Evolutionary conservation across 139 green algal genomes (phyloP), one percentile per base, ranked within the genome.

Genomic region (Pseudopediastrum boryanum): DNA sequence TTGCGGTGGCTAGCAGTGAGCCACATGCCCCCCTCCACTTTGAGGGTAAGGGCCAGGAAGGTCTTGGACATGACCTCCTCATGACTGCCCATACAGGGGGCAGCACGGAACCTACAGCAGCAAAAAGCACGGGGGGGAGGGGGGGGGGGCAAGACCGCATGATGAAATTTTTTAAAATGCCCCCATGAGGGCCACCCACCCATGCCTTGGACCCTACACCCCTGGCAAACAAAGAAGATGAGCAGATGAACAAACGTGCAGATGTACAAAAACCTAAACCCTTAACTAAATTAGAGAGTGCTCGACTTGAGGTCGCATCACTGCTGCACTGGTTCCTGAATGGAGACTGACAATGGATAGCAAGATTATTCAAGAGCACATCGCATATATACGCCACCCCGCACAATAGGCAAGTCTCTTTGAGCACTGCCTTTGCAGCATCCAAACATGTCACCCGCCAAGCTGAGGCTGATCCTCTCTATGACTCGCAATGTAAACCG

Each of bases 11-110:
- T 50, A 27, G 69, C 69, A 25, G 29, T 50, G 1, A 76, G 46
- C 69, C 69, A 76, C 69, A 76, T 65, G 29, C 48, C 69, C 2
- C 69, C 69, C 36, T 76, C 69, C 6, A 76, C 48, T 33, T 76
- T 76, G 1, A 76, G 69, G 21, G 69, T 76, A 23, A 76, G 69
- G 13, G 69, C 69, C 48, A 76, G 31, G 50, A 76, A 65, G 31
- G 69, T 65, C 6, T 31, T 27, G 2, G 69, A 48, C 69, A 76
- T 65, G 9, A 64, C 48, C 25, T 65, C 69, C 3, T 65, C 46
- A 19, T 75, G 67, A 6, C 21, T 46, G 36, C 67, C 67, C 67
- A 75, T 75, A 31, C 67, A 31, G 44, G 51, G 21, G 16, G 67
- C 67, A 3, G 67, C 44, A 0, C 43, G 42, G 67, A 75, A 62